Evolutionary conservation across 2,329 filamentous ascomycete genomes (phyloP).

Genomic region (Chrysoporthe austroafricana): DNA sequence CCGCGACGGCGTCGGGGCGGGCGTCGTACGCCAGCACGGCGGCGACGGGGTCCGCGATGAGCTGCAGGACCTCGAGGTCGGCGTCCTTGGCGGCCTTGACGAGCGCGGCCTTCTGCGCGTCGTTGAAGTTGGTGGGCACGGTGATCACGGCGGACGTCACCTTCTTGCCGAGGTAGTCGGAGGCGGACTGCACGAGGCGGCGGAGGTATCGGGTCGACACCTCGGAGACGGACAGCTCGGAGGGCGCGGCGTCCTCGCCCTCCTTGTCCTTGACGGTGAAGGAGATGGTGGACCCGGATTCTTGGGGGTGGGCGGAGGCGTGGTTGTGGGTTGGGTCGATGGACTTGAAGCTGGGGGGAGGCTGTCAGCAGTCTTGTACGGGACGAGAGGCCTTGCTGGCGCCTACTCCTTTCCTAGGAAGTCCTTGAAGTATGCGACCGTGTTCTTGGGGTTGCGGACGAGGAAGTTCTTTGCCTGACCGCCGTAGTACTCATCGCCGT

Average conservation of each 20-base stretch:
- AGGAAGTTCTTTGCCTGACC: constrained; percentile 94
- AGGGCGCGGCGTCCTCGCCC: constrained; percentile 61
- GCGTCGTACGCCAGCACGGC: constrained; percentile 91
- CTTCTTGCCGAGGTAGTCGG: constrained; percentile 89
- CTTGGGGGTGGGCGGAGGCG: constrained; percentile 86
- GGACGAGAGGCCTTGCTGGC: not conserved
- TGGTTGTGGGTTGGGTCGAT: constrained; percentile 97
- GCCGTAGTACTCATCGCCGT: constrained; percentile 95
- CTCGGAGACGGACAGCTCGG: constrained; percentile 77
- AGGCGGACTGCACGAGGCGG: constrained; percentile 79
- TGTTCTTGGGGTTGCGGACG: constrained; percentile 90
- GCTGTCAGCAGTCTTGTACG: constrained; percentile 29
- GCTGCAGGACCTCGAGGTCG: constrained; percentile 86
- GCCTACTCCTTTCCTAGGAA: constrained; percentile 90
- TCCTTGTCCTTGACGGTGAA: constrained; percentile 83
- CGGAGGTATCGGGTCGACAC: constrained; percentile 83
- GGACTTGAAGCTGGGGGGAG: constrained; percentile 71
- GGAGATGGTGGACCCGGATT: constrained; percentile 70
- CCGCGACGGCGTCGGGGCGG: constrained; percentile 63
- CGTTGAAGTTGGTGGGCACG: constrained; percentile 89
- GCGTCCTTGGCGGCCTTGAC: constrained; percentile 77
- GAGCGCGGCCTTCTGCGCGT: constrained; percentile 83
- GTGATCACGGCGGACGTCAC: constrained; percentile 96
- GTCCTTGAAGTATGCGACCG: constrained; percentile 93
- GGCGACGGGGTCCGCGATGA: constrained; percentile 89